phyloP scores from a whole-genome alignment of 2,329 filamentous ascomycete species.

The Diaporthe citrichinensis region DNA sequence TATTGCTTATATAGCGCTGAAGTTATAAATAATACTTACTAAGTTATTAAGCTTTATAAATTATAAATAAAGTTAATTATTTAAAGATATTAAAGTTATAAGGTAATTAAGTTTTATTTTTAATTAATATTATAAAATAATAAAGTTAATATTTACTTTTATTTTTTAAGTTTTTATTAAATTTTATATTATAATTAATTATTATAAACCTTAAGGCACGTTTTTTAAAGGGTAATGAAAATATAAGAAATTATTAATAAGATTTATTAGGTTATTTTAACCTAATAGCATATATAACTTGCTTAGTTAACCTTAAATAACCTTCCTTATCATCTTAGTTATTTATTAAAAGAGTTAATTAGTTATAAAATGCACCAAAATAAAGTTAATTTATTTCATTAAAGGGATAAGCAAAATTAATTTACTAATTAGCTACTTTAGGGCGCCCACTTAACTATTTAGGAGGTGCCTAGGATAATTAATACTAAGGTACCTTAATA shows the following conservation, averaged over 20 bases:
- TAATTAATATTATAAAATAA: too few species aligned
- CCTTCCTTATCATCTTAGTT: neutral
- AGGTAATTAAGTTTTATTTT: too few species aligned
- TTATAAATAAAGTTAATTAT: too few species aligned
- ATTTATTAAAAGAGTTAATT: neutral
- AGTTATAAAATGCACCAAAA: neutral
- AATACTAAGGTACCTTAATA: neutral
- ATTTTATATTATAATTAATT: neutral
- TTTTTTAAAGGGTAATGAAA: neutral
- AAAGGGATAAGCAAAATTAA: neutral
- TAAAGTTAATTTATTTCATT: neutral
- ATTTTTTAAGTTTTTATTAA: too few species aligned
- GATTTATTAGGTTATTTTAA: neutral
- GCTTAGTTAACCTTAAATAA: neutral
- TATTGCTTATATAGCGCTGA: too few species aligned
- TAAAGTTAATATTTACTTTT: too few species aligned
- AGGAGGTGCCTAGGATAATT: neutral
- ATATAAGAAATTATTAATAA: neutral
- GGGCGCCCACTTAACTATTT: neutral
- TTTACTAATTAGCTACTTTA: neutral
- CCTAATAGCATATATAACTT: neutral
- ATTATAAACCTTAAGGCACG: neutral
- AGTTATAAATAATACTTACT: too few species aligned
- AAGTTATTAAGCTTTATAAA: too few species aligned
- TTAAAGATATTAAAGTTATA: too few species aligned